Percentiles rank a stretch among this genome's conserved stretches.
These are phyloP conservation scores for Cylindrotheca fusiformis DNA, from an alignment of 108 stramenopile species.

Conservation along the genomic window DNA sequence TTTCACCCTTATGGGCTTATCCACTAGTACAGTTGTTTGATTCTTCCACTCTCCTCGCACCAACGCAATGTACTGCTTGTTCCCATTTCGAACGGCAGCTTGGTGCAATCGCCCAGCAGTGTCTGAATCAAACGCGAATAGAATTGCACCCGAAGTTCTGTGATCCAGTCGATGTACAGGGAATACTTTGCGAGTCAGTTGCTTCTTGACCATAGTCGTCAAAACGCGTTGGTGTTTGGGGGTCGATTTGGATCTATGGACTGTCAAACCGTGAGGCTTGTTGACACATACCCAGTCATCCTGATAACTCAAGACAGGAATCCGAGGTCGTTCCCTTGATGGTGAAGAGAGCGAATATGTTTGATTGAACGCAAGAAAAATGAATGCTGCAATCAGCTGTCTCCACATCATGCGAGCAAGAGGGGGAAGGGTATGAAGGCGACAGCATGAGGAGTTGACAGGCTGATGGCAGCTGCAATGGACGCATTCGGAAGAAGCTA, in stretches of 20 bases:
- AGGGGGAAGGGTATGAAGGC: too few relatives aligned
- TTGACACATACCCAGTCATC: constrained; percentile 63
- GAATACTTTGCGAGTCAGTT: constrained; percentile 61
- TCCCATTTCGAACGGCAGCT: constrained; percentile 23
- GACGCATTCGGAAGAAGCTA: too few relatives aligned
- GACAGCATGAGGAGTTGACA: too few relatives aligned
- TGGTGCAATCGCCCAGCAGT: constrained; percentile 44
- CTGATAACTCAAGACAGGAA: constrained; percentile 57
- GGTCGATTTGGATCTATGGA: constrained; percentile 31
- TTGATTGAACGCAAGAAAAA: too few relatives aligned
- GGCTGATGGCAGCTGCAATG: too few relatives aligned
- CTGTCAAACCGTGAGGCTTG: constrained; percentile 63
- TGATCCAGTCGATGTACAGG: constrained; percentile 79
- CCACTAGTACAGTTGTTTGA: constrained; percentile 16
- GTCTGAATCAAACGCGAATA: constrained; percentile 60
- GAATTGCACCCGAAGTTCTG: constrained; percentile 66
- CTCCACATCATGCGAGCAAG: too few relatives aligned
- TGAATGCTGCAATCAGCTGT: too few relatives aligned
- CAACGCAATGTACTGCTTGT: constrained; percentile 67
- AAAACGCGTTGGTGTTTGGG: constrained; percentile 28
- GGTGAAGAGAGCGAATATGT: neutral
- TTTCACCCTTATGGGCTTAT: constrained; percentile 17
- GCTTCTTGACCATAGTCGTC: constrained; percentile 46
- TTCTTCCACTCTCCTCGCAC: constrained; percentile 53
- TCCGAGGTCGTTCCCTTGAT: constrained; percentile 2